Percentiles rank a stretch among this genome's conserved stretches.
phyloP scores from a whole-genome alignment of 441 rosid species.

The Mallotus japonicus region DNA sequence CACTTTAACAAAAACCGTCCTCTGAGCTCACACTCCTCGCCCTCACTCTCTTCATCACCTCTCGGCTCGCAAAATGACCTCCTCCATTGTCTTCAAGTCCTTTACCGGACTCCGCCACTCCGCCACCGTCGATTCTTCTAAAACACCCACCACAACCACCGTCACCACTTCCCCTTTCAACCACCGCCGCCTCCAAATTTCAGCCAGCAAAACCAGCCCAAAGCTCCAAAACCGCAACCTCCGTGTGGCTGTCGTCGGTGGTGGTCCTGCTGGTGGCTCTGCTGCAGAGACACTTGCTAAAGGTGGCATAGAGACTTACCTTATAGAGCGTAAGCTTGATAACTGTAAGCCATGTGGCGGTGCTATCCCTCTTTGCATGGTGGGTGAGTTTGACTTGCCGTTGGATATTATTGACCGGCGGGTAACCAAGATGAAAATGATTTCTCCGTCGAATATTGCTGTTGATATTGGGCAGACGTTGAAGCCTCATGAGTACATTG shows the following conservation, averaged over 20 bases:
- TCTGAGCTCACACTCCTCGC: background rate
- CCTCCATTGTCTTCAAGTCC: conserved; percentile 58
- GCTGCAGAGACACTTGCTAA: conserved; percentile 74
- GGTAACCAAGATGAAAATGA: conserved; percentile 94
- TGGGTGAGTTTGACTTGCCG: conserved; percentile 85
- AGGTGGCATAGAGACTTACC: conserved; percentile 77
- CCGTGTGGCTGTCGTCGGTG: conserved; percentile 82
- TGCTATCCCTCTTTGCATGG: conserved; percentile 91
- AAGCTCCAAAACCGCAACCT: conserved; percentile 64
- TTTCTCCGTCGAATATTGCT: conserved; percentile 83
- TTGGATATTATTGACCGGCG: conserved; percentile 77
- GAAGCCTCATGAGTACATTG: conserved; percentile 89
- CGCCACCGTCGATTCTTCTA: conserved; percentile 31
- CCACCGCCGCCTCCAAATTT: conserved; percentile 33
- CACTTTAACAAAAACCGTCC: background rate
- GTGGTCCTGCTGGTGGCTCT: conserved; percentile 80
- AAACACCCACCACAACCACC: conserved; percentile 15
- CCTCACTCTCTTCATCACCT: background rate
- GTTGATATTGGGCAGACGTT: conserved; percentile 81
- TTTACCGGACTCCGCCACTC: conserved; percentile 71
- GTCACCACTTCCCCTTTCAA: background rate
- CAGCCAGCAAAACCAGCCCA: conserved; percentile 57
- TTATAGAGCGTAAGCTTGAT: conserved; percentile 84
- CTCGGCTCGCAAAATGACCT: conserved; percentile 33
- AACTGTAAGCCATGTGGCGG: conserved; percentile 95